A percentile compares a stretch with the other conserved stretches of the same genome.
phyloP scores from a whole-genome alignment of 2,329 filamentous ascomycete species.

The Huntiella omanensis region DNA sequence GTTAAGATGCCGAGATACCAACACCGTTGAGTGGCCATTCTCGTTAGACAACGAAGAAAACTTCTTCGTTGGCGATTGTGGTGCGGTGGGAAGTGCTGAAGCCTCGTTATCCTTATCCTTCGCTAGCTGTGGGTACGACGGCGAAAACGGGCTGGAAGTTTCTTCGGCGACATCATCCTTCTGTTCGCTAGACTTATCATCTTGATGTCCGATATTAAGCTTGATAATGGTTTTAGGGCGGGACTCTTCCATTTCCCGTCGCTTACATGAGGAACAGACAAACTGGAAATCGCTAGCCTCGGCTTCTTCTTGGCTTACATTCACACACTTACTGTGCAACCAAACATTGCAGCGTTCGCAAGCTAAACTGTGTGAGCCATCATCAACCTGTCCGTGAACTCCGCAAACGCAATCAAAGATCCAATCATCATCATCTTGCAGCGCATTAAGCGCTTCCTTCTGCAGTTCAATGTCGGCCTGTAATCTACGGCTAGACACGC shows the following conservation, averaged over 20 bases:
- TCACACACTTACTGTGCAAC: constrained; percentile 90
- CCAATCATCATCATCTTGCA: constrained; percentile 75
- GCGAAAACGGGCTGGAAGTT: too few species aligned
- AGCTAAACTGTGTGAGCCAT: constrained; percentile 81
- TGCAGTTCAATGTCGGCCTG: constrained; percentile 66
- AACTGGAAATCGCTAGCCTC: constrained; percentile 79
- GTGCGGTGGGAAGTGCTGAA: not conserved
- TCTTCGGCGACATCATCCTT: too few species aligned
- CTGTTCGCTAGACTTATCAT: constrained; percentile 8
- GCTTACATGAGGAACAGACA: constrained; percentile 59
- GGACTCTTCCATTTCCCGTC: constrained; percentile 39
- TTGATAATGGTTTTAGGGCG: constrained; percentile 32
- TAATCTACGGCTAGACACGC: constrained; percentile 23
- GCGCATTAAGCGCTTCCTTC: constrained; percentile 50
- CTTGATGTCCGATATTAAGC: constrained; percentile 26
- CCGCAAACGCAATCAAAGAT: constrained; percentile 90
- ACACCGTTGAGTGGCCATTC: constrained; percentile 1
- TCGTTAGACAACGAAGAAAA: constrained; percentile 9
- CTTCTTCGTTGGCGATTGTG: constrained; percentile 13
- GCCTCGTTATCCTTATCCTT: not conserved
- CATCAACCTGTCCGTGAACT: constrained; percentile 78
- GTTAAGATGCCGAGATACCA: constrained; percentile 5
- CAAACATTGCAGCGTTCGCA: constrained; percentile 90
- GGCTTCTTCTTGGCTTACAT: constrained; percentile 58
- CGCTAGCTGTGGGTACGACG: too few species aligned